A percentile compares a stretch with the other conserved stretches of the same genome.
phyloP scores from a whole-genome alignment of 2,329 filamentous ascomycete species.

The Penicillium sp. region DNA sequence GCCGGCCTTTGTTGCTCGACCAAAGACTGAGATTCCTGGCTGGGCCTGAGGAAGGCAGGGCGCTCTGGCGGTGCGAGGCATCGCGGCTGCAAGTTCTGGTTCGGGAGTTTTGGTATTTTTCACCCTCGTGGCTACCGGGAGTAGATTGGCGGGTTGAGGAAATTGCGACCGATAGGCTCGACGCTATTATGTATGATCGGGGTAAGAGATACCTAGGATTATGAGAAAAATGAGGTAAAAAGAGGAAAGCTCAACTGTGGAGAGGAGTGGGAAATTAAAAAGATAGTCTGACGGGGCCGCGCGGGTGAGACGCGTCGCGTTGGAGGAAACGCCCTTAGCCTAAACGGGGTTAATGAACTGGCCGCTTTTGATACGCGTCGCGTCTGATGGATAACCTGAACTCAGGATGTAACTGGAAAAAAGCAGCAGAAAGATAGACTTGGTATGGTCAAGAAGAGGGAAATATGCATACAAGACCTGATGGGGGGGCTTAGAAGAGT shows the following conservation, averaged over 20 bases:
- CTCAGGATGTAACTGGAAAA: no score
- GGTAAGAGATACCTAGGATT: conserved; percentile 27
- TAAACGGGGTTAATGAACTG: conserved; percentile 14
- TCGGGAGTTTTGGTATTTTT: conserved; percentile 6
- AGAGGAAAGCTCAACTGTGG: conserved; percentile 1
- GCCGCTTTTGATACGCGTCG: conserved; percentile 7
- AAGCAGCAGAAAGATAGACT: not conserved
- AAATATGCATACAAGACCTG: no score
- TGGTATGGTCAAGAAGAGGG: not conserved
- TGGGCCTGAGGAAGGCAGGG: conserved; percentile 38
- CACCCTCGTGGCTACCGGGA: not conserved
- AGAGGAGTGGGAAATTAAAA: conserved; percentile 3
- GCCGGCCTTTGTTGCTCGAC: conserved; percentile 49
- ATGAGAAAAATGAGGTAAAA: conserved; percentile 9
- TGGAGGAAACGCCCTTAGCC: conserved; percentile 16
- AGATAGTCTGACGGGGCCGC: conserved; percentile 1
- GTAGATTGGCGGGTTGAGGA: conserved; percentile 6
- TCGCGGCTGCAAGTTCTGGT: conserved; percentile 26
- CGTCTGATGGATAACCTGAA: not conserved
- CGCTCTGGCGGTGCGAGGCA: conserved; percentile 36
- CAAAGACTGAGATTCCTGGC: conserved; percentile 50
- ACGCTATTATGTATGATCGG: conserved; percentile 16
- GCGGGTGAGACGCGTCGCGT: conserved; percentile 20
- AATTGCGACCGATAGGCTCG: conserved; percentile 15
- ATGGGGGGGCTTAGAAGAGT: no score